These are phyloP conservation scores for Cladobotryum mycophilum DNA, from an alignment of 2,329 filamentous ascomycete species.

Conservation along the genomic window DNA sequence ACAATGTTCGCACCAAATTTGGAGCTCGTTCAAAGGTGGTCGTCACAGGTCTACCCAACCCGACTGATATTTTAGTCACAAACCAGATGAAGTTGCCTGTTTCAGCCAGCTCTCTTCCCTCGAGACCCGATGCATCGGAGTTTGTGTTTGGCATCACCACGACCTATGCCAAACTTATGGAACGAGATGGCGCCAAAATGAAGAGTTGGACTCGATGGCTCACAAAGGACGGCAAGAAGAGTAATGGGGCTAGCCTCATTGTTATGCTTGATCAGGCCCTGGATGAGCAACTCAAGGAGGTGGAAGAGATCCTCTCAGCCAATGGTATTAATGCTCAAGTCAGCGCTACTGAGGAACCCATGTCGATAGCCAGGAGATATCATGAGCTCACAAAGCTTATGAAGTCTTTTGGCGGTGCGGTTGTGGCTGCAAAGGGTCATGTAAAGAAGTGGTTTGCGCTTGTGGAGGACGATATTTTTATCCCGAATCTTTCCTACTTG, in stretches of 20 bases:
- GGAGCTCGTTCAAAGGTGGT: conserved; percentile 24
- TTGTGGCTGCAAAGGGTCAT: conserved; percentile 30
- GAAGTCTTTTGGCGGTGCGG: conserved; percentile 25
- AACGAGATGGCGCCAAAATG: conserved; percentile 33
- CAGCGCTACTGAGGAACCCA: conserved; percentile 23
- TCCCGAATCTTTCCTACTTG: conserved; percentile 36
- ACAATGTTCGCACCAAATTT: conserved; percentile 26
- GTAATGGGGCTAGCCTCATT: conserved; percentile 38
- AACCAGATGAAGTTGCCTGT: conserved; percentile 29
- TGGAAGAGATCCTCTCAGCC: conserved; percentile 25
- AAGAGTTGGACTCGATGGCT: conserved; percentile 41
- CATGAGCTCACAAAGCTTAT: conserved; percentile 32
- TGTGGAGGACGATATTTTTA: conserved; percentile 41
- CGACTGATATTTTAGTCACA: conserved; percentile 21
- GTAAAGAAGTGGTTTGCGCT: conserved; percentile 37
- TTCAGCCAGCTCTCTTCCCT: conserved; percentile 23
- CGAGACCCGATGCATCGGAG: conserved; percentile 26
- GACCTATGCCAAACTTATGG: conserved; percentile 34
- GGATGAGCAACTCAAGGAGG: conserved; percentile 24
- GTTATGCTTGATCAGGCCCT: conserved; percentile 35
- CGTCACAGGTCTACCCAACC: conserved; percentile 20
- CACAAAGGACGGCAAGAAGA: conserved; percentile 32
- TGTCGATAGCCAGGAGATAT: conserved; percentile 30
- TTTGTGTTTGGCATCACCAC: conserved; percentile 40
- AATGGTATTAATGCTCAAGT: conserved; percentile 36